phyloP scores from a whole-genome alignment of 1,139 yeast species.

The Magnusiomyces paraingens region DNA sequence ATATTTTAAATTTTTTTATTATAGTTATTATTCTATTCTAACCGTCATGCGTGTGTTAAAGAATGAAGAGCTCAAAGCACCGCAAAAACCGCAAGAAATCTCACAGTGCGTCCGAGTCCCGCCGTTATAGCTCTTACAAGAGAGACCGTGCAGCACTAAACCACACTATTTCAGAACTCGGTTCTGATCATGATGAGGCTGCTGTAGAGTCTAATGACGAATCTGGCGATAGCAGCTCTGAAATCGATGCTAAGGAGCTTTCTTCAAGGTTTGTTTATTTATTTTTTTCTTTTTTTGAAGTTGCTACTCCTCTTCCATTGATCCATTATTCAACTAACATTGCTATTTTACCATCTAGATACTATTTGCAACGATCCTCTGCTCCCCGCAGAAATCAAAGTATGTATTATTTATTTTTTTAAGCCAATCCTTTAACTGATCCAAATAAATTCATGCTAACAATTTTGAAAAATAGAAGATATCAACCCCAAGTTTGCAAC shows the following conservation, averaged over 20 bases:
- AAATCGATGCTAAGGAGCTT: neutral
- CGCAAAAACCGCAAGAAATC: constrained; percentile 2
- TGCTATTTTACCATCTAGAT: neutral
- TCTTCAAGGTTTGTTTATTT: neutral
- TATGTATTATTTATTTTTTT: neutral
- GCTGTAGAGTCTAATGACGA: constrained; percentile 4
- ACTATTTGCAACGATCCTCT: neutral
- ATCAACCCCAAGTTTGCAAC: constrained; percentile 2
- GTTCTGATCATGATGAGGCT: constrained; percentile 1
- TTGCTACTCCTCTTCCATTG: neutral
- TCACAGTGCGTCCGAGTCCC: neutral
- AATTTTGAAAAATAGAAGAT: neutral
- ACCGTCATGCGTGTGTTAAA: neutral
- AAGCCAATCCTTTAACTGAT: too few relatives aligned
- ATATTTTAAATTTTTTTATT: neutral
- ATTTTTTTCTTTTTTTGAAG: neutral
- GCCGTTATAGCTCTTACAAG: constrained; percentile 1
- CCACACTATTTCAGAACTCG: neutral
- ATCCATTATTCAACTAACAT: neutral
- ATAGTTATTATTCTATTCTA: neutral
- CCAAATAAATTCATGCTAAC: neutral
- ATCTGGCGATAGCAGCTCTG: constrained; percentile 3
- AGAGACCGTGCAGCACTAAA: neutral
- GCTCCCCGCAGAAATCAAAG: neutral
- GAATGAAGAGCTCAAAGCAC: neutral